A percentile compares a stretch with the other conserved stretches of the same genome.
phyloP scores from a whole-genome alignment of 2,329 filamentous ascomycete genomes.

The Colletotrichum theobromicola region DNA sequence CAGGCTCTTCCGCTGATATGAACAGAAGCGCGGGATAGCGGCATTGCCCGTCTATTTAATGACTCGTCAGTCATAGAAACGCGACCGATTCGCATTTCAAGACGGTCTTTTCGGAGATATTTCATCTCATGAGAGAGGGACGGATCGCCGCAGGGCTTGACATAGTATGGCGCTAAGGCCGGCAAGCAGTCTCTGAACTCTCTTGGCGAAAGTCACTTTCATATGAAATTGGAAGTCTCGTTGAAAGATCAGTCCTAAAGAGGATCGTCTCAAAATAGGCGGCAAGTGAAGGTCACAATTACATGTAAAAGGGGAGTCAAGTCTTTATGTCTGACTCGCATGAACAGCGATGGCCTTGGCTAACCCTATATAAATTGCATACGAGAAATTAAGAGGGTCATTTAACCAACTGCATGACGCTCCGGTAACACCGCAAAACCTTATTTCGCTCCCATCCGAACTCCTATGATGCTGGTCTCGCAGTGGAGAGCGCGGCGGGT shows the following conservation, averaged over 20 bases:
- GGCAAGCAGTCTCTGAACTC: not conserved
- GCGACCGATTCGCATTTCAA: not conserved
- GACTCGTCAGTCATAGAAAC: not conserved
- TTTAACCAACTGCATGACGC: not conserved
- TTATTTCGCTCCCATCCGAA: not conserved
- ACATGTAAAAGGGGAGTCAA: not conserved
- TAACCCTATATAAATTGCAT: constrained; percentile 6
- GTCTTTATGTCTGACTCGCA: not conserved
- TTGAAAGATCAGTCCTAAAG: rapidly evolving
- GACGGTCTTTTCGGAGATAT: not conserved
- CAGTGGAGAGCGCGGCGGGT: not conserved
- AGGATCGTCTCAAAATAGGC: not conserved
- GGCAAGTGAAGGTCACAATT: not conserved
- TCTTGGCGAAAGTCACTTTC: not conserved
- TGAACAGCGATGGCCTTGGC: not conserved
- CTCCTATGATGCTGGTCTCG: not conserved
- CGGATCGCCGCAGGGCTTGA: not conserved
- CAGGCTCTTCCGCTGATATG: not conserved
- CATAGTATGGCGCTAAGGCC: not conserved
- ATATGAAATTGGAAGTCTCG: not conserved
- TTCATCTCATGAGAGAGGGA: not conserved
- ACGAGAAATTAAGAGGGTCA: not conserved
- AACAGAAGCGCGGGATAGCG: rapidly evolving
- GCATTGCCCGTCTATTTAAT: not conserved
- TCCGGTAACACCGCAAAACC: not conserved